Evolutionary conservation across 306 rosid genomes (phyloP).

Genomic region (Ormosia emarginata): DNA sequence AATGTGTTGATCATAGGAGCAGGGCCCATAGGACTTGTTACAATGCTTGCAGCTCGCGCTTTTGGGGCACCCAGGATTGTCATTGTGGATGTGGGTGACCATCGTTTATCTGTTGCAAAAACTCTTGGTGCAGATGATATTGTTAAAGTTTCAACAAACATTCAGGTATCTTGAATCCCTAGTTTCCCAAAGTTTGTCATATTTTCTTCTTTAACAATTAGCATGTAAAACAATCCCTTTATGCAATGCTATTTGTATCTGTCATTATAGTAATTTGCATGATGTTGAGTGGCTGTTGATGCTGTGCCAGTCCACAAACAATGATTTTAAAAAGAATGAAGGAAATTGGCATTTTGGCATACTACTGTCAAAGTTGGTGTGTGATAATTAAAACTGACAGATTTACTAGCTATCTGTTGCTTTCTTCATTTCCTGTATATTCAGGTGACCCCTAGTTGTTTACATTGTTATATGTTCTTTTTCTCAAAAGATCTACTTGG

Average conservation of each 20-base stretch:
- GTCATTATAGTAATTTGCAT: not conserved
- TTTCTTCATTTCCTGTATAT: not conserved
- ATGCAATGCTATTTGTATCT: not conserved
- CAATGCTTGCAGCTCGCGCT: slow-evolving; percentile 84
- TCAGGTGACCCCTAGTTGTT: not conserved
- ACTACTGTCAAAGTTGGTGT: not conserved
- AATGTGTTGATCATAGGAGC: slow-evolving; percentile 87
- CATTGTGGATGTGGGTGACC: slow-evolving; percentile 71
- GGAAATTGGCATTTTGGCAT: not conserved
- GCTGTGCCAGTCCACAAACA: not conserved
- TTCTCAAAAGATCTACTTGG: not conserved
- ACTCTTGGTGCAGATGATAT: slow-evolving; percentile 73
- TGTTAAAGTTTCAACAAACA: slow-evolving; percentile 63
- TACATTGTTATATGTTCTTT: not conserved
- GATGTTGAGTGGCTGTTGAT: not conserved
- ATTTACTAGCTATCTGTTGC: not conserved
- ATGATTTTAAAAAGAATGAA: not conserved
- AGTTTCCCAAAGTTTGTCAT: not conserved
- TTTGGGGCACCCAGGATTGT: slow-evolving; percentile 72
- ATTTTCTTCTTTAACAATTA: not conserved
- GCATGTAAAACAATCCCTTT: not conserved
- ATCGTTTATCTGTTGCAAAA: slow-evolving; percentile 79
- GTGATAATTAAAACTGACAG: not conserved
- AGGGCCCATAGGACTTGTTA: slow-evolving; percentile 92
- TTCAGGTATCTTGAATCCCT: slow-evolving; percentile 41